Conservation (phyloP, 73 alveolate genomes). For the Paramecium octaurelia region DNA sequence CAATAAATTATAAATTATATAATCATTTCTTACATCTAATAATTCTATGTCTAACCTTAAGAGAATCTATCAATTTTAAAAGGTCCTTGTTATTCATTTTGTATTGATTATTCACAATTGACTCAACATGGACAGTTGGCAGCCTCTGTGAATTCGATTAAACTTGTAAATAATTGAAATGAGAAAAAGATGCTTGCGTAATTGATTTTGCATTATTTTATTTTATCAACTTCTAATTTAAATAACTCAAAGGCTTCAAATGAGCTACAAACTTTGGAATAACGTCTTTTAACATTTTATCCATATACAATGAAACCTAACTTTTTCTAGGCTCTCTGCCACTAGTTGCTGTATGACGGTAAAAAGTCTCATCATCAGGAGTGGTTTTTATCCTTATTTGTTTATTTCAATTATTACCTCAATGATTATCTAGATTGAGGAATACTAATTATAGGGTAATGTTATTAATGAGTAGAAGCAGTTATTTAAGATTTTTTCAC, state of each 20-base stretch:
- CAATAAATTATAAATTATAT: background rate
- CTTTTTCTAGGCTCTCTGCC: background rate
- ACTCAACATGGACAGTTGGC: background rate
- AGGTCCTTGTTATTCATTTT: background rate
- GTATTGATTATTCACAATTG: background rate
- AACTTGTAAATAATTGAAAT: background rate
- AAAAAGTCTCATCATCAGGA: background rate
- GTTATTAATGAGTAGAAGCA: background rate
- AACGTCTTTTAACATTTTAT: background rate
- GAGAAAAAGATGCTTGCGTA: background rate
- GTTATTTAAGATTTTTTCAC: background rate
- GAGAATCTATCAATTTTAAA: background rate
- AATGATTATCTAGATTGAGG: background rate
- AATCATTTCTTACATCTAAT: background rate
- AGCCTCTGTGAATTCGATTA: background rate
- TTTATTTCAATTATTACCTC: background rate
- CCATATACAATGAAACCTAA: background rate
- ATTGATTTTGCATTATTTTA: background rate
- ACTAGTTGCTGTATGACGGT: background rate
- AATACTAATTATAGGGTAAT: background rate
- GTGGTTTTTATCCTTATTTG: background rate
- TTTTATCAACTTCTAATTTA: background rate
- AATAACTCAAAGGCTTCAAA: background rate
- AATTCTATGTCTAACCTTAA: background rate
- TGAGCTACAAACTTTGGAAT: background rate